Evolutionary conservation across 2,329 filamentous ascomycete species (phyloP).

Genomic region (Trichophyton benhamiae): DNA sequence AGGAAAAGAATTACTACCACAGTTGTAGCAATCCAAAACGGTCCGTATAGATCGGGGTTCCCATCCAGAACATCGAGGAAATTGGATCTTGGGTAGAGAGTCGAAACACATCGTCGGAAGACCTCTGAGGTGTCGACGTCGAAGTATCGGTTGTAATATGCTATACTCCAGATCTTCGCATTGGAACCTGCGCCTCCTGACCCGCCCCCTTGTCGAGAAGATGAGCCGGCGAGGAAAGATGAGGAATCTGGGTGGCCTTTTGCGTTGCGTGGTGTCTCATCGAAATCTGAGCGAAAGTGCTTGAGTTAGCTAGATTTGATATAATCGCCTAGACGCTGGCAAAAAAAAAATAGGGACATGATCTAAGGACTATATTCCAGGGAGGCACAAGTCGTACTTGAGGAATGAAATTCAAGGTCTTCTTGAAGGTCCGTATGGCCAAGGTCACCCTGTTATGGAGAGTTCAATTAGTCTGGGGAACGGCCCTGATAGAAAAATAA

Average conservation of each 20-base stretch:
- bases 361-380: background rate
- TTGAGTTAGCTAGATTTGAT: background rate
- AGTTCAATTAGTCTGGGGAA: conserved; percentile 7
- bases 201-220: conserved; percentile 29
- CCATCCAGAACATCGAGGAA: conserved; percentile 96
- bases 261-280: conserved; percentile 43
- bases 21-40: conserved; percentile 97
- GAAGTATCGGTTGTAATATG: conserved; percentile 96
- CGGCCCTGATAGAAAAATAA: background rate
- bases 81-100: conserved; percentile 82
- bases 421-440: conserved; percentile 97
- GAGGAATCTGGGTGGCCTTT: conserved; percentile 39
- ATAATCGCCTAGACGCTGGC: background rate
- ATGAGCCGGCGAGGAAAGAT: conserved; percentile 37
- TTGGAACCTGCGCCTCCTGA: conserved; percentile 46
- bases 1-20: conserved; percentile 92
- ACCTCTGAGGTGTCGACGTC: conserved; percentile 93
- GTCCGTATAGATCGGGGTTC: conserved; percentile 91
- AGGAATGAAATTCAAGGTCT: conserved; percentile 97
- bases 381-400: conserved; percentile 40
- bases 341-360: conserved; percentile 1
- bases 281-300: conserved; percentile 46
- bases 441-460: conserved; percentile 63
- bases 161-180: conserved; percentile 80
- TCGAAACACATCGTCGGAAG: conserved; percentile 69